Percentiles rank a stretch among this genome's conserved stretches.
phyloP scores from a whole-genome alignment of 2,329 filamentous ascomycete species.

The Cercospora janseana region DNA sequence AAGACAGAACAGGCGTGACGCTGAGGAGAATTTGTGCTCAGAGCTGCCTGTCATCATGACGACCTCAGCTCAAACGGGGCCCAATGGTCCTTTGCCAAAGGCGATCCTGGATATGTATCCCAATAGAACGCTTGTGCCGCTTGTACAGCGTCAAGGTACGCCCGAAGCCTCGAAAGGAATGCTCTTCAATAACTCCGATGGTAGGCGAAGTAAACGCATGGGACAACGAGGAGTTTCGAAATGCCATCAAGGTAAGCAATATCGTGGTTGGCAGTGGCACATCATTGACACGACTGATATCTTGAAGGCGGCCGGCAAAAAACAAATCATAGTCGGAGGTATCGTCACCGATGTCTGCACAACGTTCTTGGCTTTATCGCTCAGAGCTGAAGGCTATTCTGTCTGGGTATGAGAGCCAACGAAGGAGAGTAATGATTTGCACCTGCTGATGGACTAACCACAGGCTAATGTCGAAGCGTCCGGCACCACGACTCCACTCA shows the following conservation, averaged over 20 bases:
- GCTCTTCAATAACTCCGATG: neutral
- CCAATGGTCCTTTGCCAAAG: constrained; percentile 68
- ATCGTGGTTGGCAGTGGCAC: neutral
- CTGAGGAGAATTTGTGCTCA: constrained; percentile 4
- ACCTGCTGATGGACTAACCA: no score
- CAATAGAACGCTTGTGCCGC: constrained; percentile 49
- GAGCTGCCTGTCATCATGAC: constrained; percentile 68
- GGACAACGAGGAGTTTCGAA: constrained; percentile 69
- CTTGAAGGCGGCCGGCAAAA: constrained; percentile 57
- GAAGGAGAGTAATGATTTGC: no score
- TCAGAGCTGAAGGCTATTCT: constrained; percentile 67
- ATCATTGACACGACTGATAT: neutral
- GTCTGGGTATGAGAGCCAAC: constrained; percentile 53
- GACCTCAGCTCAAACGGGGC: constrained; percentile 65
- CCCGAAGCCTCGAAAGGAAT: neutral
- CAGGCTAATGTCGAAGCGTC: constrained; percentile 67
- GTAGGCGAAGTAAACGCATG: constrained; percentile 72
- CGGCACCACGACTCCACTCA: constrained; percentile 61
- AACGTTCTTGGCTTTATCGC: constrained; percentile 69
- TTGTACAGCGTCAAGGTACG: constrained; percentile 61
- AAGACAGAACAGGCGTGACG: neutral
- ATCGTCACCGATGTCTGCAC: constrained; percentile 76
- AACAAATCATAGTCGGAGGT: constrained; percentile 69
- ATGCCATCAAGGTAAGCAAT: constrained; percentile 51
- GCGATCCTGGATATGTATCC: constrained; percentile 67